Percentiles rank a stretch among this genome's conserved stretches.
Conservation (phyloP, 352 stramenopile species). For the Elongisporangium undulatum region DNA sequence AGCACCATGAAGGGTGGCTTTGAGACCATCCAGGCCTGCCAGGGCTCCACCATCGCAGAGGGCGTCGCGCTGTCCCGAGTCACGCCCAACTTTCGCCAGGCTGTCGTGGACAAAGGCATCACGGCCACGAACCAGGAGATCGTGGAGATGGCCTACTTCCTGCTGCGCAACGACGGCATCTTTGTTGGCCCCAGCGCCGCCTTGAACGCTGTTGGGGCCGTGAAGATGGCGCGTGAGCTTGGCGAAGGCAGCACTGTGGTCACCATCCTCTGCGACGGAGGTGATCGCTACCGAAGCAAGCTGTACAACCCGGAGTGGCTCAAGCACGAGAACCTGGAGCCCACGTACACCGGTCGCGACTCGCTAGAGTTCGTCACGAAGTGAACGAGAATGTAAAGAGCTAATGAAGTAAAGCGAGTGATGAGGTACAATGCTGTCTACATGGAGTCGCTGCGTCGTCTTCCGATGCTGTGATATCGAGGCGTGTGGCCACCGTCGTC, state of each 20-base stretch:
- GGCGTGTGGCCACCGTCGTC: conserved; percentile 16
- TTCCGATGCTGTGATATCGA: conserved; percentile 25
- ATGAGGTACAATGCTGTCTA: no score
- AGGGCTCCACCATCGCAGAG: conserved; percentile 91
- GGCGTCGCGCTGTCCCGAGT: conserved; percentile 92
- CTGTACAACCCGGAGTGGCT: conserved; percentile 79
- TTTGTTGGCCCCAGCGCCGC: conserved; percentile 89
- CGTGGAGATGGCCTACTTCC: conserved; percentile 91
- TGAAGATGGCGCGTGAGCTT: conserved; percentile 75
- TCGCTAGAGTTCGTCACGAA: conserved; percentile 33
- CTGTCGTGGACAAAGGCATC: conserved; percentile 89
- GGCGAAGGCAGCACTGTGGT: conserved; percentile 67
- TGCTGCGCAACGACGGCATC: conserved; percentile 89
- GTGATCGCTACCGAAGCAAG: conserved; percentile 79
- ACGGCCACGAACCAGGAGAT: conserved; percentile 91
- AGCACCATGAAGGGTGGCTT: conserved; percentile 85
- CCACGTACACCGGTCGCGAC: conserved; percentile 9
- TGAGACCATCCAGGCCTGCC: conserved; percentile 79
- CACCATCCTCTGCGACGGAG: conserved; percentile 79
- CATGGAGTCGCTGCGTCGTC: conserved; percentile 54
- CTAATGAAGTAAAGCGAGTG: conserved; percentile 7
- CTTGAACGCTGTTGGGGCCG: conserved; percentile 71
- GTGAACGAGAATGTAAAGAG: conserved; percentile 5
- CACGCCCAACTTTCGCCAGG: conserved; percentile 89
- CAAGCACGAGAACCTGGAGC: conserved; percentile 42